phyloP scores from a whole-genome alignment of 352 stramenopile genomes.

The Pythium brachiatum region DNA sequence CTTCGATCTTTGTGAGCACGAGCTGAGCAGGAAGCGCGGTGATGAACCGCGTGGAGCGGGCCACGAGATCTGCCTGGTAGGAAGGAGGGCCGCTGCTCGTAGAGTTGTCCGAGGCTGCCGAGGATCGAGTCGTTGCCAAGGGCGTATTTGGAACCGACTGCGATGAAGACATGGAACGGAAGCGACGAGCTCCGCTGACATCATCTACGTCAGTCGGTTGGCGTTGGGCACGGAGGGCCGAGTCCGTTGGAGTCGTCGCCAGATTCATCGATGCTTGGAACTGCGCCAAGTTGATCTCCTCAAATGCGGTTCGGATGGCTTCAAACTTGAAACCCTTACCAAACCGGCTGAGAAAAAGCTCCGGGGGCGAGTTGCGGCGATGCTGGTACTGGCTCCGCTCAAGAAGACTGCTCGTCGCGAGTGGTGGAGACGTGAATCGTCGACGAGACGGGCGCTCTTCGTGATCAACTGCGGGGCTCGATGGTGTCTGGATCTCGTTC shows the following conservation, averaged over 20 bases:
- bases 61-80: conserved; percentile 57
- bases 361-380: conserved; percentile 64
- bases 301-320: conserved; percentile 31
- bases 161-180: conserved; percentile 6
- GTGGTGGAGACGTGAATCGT: conserved; percentile 50
- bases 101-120: background rate
- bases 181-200: background rate
- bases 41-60: conserved; percentile 71
- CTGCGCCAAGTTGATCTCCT: conserved; percentile 26
- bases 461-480: background rate
- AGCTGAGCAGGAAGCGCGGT: conserved; percentile 60
- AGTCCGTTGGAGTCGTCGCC: conserved; percentile 11
- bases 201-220: background rate
- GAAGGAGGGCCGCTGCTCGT: conserved; percentile 30
- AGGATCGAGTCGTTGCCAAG: background rate
- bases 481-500: background rate
- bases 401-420: conserved; percentile 40
- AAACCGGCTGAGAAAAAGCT: conserved; percentile 59
- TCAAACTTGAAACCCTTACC: conserved; percentile 48
- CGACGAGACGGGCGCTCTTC: background rate
- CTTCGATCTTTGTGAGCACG: conserved; percentile 66
- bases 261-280: conserved; percentile 13
- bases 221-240: background rate
- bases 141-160: conserved; percentile 25
- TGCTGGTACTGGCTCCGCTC: conserved; percentile 31